Conservation (phyloP, 192 early-diverging fungal species). For the Spizellomyces sp. region DNA sequence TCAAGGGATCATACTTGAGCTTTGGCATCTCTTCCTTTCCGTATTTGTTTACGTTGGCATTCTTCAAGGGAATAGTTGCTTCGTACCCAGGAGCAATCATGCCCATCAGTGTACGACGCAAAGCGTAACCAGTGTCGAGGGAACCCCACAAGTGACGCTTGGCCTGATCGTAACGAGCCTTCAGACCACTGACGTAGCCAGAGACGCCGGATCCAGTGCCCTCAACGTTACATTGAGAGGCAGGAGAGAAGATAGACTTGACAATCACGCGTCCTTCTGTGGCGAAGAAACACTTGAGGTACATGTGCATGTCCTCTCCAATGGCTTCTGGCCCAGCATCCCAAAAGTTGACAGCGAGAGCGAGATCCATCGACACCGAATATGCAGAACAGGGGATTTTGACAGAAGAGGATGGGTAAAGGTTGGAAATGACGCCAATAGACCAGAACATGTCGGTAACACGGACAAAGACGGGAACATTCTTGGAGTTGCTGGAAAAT, state of each 20-base stretch:
- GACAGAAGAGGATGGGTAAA: slow-evolving; percentile 63
- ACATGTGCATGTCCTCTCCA: slow-evolving; percentile 85
- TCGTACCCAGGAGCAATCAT: slow-evolving; percentile 34
- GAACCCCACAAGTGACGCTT: slow-evolving; percentile 75
- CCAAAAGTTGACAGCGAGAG: slow-evolving; percentile 72
- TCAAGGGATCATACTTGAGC: slow-evolving; percentile 11
- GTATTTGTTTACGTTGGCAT: slow-evolving; percentile 26
- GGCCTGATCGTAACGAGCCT: slow-evolving; percentile 69
- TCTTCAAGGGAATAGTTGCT: slow-evolving; percentile 31
- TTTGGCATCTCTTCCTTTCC: slow-evolving; percentile 37
- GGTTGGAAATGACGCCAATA: slow-evolving; percentile 72
- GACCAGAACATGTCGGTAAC: slow-evolving; percentile 78
- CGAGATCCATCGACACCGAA: slow-evolving; percentile 72
- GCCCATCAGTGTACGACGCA: slow-evolving; percentile 42
- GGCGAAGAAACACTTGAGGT: slow-evolving; percentile 77
- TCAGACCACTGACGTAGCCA: slow-evolving; percentile 55
- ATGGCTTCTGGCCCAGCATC: slow-evolving; percentile 77
- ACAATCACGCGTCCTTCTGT: slow-evolving; percentile 67
- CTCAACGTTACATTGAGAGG: slow-evolving; percentile 62
- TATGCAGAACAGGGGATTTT: slow-evolving; percentile 79
- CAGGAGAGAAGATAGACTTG: slow-evolving; percentile 72
- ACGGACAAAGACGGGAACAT: slow-evolving; percentile 73
- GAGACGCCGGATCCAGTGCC: slow-evolving; percentile 55
- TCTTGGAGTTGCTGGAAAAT: slow-evolving; percentile 58
- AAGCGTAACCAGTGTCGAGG: slow-evolving; percentile 66